Conservation (phyloP, 257 asterid genomes). For the Echites panduratus region DNA sequence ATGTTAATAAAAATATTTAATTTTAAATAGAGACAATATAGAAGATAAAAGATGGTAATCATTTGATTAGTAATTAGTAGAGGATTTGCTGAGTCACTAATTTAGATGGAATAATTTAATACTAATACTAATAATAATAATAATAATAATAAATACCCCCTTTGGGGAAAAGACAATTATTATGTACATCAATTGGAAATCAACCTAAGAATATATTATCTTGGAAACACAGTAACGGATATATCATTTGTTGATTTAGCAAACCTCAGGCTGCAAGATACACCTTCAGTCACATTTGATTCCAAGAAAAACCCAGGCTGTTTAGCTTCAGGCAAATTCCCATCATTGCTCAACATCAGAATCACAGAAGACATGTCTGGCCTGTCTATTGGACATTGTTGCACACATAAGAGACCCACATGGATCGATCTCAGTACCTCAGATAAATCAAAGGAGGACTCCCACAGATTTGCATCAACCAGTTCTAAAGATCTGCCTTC, state of each 20-base stretch:
- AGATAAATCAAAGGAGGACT: neutral
- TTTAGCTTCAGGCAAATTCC: slow-evolving; percentile 24
- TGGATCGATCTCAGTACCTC: slow-evolving; percentile 30
- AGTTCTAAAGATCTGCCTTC: slow-evolving; percentile 25
- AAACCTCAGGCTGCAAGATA: neutral
- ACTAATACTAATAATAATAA: too few relatives aligned
- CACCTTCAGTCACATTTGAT: slow-evolving; percentile 4
- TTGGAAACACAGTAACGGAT: neutral
- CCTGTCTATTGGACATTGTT: slow-evolving; percentile 27
- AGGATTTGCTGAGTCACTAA: too few relatives aligned
- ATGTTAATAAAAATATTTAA: too few relatives aligned
- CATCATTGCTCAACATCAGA: slow-evolving; percentile 28
- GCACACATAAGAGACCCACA: slow-evolving; percentile 37
- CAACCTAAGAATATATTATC: neutral
- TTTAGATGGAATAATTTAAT: too few relatives aligned
- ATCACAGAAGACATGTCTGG: slow-evolving; percentile 36
- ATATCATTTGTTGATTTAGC: neutral
- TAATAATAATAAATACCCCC: too few relatives aligned
- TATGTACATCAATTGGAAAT: too few relatives aligned
- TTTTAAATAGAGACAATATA: too few relatives aligned
- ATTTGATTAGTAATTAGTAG: too few relatives aligned
- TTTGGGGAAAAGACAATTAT: too few relatives aligned
- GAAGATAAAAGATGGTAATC: too few relatives aligned
- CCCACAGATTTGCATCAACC: slow-evolving; percentile 14
- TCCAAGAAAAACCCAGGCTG: slow-evolving; percentile 33